These are phyloP conservation scores for Emmonsia crescens DNA, from an alignment of 2,329 filamentous ascomycete genomes.

Conservation along the genomic window DNA sequence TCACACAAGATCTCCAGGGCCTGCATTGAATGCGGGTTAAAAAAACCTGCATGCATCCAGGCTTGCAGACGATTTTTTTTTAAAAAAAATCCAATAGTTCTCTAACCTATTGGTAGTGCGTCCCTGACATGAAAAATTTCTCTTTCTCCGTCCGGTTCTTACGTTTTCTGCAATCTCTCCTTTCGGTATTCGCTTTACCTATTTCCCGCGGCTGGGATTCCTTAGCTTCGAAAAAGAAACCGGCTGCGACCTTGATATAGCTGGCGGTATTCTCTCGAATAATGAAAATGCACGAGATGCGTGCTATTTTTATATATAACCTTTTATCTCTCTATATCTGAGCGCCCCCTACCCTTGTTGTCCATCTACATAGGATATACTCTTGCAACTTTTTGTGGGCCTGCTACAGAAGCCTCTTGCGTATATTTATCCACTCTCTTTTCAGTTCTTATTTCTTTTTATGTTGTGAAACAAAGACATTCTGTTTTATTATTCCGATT, in stretches of 20 bases:
- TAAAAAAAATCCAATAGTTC: not conserved
- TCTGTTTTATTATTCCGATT: not conserved
- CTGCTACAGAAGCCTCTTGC: not conserved
- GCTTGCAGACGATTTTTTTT: not conserved
- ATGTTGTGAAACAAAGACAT: not conserved
- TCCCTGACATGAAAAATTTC: conserved; percentile 2
- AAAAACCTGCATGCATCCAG: not conserved
- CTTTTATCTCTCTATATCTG: not conserved
- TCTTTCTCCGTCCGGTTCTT: not conserved
- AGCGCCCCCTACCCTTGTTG: not conserved
- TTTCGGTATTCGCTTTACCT: not conserved
- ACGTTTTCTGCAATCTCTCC: not conserved
- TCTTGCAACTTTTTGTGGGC: not conserved
- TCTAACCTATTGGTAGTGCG: not conserved
- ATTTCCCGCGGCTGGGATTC: not conserved
- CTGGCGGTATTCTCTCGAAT: not conserved
- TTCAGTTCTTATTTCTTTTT: not conserved
- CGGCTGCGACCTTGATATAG: not conserved
- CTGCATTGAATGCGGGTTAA: not conserved
- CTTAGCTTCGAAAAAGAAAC: not conserved
- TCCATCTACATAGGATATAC: not conserved
- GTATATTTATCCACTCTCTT: not conserved
- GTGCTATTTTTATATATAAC: not conserved
- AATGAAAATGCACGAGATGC: not conserved
- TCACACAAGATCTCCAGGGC: conserved; percentile 1